These are phyloP conservation scores for Nothophytophthora sp. DNA, from an alignment of 352 stramenopile species.

Conservation along the genomic window DNA sequence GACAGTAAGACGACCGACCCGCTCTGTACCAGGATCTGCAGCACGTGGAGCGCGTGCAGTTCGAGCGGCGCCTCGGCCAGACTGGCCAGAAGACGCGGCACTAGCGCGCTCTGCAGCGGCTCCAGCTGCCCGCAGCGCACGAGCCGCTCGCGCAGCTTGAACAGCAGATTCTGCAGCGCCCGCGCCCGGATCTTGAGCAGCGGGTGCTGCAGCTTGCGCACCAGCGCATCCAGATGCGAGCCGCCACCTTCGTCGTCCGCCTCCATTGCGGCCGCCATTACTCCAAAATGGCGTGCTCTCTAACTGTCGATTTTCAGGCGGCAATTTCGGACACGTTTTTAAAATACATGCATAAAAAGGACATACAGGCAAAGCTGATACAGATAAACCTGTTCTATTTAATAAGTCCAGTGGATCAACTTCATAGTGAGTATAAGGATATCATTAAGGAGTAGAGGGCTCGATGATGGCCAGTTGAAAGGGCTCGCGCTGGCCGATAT, in stretches of 20 bases:
- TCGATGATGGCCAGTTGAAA: too few species aligned
- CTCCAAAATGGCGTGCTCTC: too few species aligned
- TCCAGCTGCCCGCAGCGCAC: constrained; percentile 36
- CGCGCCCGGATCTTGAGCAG: constrained; percentile 58
- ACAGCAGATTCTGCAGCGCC: constrained; percentile 55
- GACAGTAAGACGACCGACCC: constrained; percentile 22
- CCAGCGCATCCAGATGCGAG: constrained; percentile 28
- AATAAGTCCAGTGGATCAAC: too few species aligned
- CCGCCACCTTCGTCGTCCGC: background rate
- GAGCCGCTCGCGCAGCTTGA: constrained; percentile 70
- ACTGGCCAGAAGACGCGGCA: constrained; percentile 35
- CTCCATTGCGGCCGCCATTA: background rate
- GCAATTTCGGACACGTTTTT: too few species aligned
- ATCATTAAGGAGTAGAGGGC: too few species aligned
- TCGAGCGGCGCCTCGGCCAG: constrained; percentile 47
- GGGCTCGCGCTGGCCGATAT: background rate
- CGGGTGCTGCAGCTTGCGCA: constrained; percentile 65
- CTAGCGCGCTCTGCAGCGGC: constrained; percentile 29
- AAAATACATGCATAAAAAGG: too few species aligned
- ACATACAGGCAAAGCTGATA: too few species aligned
- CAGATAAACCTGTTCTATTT: too few species aligned
- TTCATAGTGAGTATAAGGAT: too few species aligned
- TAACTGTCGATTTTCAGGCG: too few species aligned
- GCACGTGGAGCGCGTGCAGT: constrained; percentile 45
- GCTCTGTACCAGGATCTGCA: constrained; percentile 46